Evolutionary conservation across 371 early-diverging fungal species (phyloP), one percentile per base, ranked within the genome.

Genomic region (Apophysomyces variabilis): DNA sequence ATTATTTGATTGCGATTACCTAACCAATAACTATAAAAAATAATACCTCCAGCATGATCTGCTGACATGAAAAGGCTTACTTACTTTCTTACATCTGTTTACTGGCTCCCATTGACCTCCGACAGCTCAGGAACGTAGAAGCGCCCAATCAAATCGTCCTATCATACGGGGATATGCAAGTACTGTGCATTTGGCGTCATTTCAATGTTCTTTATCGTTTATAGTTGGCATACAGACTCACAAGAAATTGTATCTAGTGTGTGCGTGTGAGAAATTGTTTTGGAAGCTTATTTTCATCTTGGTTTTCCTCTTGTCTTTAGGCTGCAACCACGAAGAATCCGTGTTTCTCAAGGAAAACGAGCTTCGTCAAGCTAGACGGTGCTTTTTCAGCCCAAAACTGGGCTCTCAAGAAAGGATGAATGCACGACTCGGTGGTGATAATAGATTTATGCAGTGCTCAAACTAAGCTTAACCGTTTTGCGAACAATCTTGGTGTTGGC

Each of bases 91-190:
- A 18, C 16, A 45, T 45, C 16, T 0, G 16, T 45, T 13, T 18
- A 45, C 13, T 18, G 16, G 16, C 16, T 26, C 32, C 32, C 32
- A 26, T 26, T 26, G 32, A 45, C 16, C n/a, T 45, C 16, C 46
- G 16, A 45, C 8, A 6, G 13, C 5, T 45, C 16, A 13, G 46
- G 13, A n/a, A 45, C 46, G 16, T 18, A 13, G 13, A 13, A 7
- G 8, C 16, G 13, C 7, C 13, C 46, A 13, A 13, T n/a, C 13
- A 18, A 13, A 2, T 45, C 13, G n/a, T 13, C 16, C 13, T 45
- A 45, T 45, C 46, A 13, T 45, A n/a, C 46, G 5, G 46, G 46
- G 46, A 45, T 6, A 45, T 45, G 46, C 46, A 45, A 45, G 46
- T 45, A 45, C 8, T 45, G 16, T 45, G 46, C 46, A 45, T 45